Evolutionary conservation across 192 early-diverging fungal genomes (phyloP), one percentile per base, ranked within the genome.

Genomic region (Mortierella claussenii): DNA sequence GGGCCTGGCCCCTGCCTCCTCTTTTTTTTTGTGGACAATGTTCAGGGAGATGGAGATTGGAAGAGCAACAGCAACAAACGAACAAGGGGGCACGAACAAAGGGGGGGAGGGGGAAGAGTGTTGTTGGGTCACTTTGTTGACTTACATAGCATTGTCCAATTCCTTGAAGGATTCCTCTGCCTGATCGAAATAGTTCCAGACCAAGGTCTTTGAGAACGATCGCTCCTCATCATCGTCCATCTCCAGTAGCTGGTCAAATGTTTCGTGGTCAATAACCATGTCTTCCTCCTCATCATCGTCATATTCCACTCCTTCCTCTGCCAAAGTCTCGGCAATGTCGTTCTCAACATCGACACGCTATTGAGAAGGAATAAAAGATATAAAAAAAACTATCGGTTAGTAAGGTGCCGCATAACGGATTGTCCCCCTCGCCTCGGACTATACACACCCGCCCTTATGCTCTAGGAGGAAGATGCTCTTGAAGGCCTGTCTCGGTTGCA

Each of bases 171-270:
- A 95, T 15, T 79, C 61, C 48, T 88, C 86, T 3, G 95, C 94
- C 68, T 97, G 96, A 44, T 95, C 87, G 73, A 93, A 94, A 68
- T 93, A 96, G 70, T 94, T 87, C 46, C 73, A 65, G 2, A 95
- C 91, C 33, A 96, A 87, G 27, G 87, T 88, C 52, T 84, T 85
- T 53, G 90, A 93, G 68, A 97, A 93, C 46, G 84, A 86, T 68
- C 86, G 83, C 12, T 95, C 94, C 44, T 92, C 92, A 32, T 94
- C 94, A 49, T 95, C 94, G 76, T 97, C 96, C 94, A 97, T 95
- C 24, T 94, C 91, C 42, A 96, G 66, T 36, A 97, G 79, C 80
- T 96, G 94, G 61, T 95, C 90, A 82, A 97, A 96, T n/a, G 88
- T 90, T 34, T 78, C 74, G 42, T 90, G 84, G 59, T 97, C 93